Evolutionary conservation across 305 asterid genomes (phyloP), one percentile per base, ranked within the genome.

Genomic region (Salvia sclarea): DNA sequence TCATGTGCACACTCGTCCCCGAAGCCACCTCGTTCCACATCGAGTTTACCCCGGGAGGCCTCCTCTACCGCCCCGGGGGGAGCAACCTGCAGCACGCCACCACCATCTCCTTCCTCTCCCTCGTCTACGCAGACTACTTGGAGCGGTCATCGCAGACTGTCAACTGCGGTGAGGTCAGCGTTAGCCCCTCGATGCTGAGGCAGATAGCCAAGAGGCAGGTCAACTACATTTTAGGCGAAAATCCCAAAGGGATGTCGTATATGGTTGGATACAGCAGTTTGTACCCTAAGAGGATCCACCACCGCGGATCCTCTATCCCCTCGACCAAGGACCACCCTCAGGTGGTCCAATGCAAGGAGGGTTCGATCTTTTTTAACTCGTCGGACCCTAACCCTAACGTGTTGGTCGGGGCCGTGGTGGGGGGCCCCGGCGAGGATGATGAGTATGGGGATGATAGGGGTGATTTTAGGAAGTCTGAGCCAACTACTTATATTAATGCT

Each of bases 1-100:
- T 94, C 85, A 85, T 91, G 86, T 91, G 99, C 80, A 80, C 97
- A 3, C 75, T 94, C n/a, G 83, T 94, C 66, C 96, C 98, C 4
- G 88, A 87, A 49, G 84, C 97, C 3, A 75, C 93, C n/a, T 86
- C 95, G 24, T 78, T 80, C 68, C 96, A 87, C 84, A 81, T 94
- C 13, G 85, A 83, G 71, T 89, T 78, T 86, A 80, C 90, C 9
- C 91, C 92, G 0, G 98, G 96, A 20, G 98, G 97, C 38, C 90
- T 90, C 52, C 88, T 93, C 10, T 89, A 90, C 81, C 75, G 81
- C 66, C 96, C 96, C 0, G 97, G 97, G 0, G 96, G 99, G 5
- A 91, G 97, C 86, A 94, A 94, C 22, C 66, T 94, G 30, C 99
- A 94, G 75, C 97, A 89, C 21, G 89, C 94, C n/a, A 87, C 96